Conservation (phyloP, 2,329 filamentous ascomycete genomes). For the Diaporthe citriasiana region DNA sequence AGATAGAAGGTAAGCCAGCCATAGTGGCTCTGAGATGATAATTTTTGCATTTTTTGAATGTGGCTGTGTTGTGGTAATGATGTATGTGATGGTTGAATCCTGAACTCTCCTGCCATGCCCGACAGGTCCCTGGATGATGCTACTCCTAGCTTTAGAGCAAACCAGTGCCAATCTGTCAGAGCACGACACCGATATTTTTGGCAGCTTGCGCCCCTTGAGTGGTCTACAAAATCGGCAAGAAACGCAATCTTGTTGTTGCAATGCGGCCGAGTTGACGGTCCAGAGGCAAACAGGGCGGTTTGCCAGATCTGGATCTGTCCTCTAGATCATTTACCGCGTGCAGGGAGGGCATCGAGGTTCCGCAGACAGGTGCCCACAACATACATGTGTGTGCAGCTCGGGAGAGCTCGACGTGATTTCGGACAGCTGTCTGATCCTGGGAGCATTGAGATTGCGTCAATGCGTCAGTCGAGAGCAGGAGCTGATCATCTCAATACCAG, state of each 20-base stretch:
- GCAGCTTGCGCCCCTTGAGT: neutral
- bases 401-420: conserved; percentile 8
- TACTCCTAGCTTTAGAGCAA: neutral
- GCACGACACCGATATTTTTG: neutral
- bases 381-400: neutral
- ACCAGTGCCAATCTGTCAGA: neutral
- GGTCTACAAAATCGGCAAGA: neutral
- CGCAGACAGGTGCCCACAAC: neutral
- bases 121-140: no score
- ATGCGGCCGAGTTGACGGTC: neutral
- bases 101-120: neutral
- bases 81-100: no score
- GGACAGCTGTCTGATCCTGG: conserved; percentile 22
- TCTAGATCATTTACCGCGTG: conserved; percentile 4
- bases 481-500: conserved; percentile 31
- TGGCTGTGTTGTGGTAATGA: no score
- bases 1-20: no score
- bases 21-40: no score
- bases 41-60: no score
- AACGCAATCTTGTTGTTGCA: neutral
- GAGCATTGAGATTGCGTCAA: conserved; percentile 23
- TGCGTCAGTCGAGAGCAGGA: conserved; percentile 13
- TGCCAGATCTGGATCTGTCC: conserved; percentile 2
- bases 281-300: neutral
- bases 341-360: neutral